Base-by-base conservation (phyloP, 495 filamentous ascomycete species). In the Tuber microsphaerosporum region DNA sequence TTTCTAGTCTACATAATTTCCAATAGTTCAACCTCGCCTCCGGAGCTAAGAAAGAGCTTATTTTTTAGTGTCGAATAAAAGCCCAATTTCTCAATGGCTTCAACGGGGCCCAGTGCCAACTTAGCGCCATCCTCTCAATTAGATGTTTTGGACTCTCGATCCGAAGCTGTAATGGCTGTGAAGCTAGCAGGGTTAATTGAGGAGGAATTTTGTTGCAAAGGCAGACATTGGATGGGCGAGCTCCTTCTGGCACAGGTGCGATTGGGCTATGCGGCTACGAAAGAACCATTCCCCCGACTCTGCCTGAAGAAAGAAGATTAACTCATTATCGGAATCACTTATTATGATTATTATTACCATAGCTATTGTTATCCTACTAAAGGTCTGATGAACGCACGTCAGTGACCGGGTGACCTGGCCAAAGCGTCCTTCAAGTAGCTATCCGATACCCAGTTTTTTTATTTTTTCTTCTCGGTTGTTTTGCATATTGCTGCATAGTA, bases 381-480 rank as follows among this genome's bases (percentile, higher is more conserved):
- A 10, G 12, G 26, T 65, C 56, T 31, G n/a, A 65, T 65, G n/a
- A 65, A 65, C 56, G 56, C 56, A 65, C 1, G 56, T 65, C 56
- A 31, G 56, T 65, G 56, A 65, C 56, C 56, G n/a, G 56, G 56
- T 65, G 56, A 65, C 56, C 56, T 65, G 26, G 56, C 26, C 56
- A 31, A 65, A 65, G 56, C 56, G 56, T 65, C 26, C 56, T 10
- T 31, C 56, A 65, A 26, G 56, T 7, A 65, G 56, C 56, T 65
- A 65, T 65, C 56, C 56, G 56, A 65, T 65, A 12, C 12, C 56
- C 10, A 31, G 2, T 12, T 56, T 51, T 41, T 41, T 41, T 41
- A 12, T 43, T 43, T 65, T 65, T 65, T 17, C 56, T 17, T 14
- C 56, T 16, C 56, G n/a, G 56, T 31, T 65, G 12, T n/a, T 65